These are phyloP conservation scores for Geranium brycei DNA, from an alignment of 345 rosid species.

Conservation along the genomic window DNA sequence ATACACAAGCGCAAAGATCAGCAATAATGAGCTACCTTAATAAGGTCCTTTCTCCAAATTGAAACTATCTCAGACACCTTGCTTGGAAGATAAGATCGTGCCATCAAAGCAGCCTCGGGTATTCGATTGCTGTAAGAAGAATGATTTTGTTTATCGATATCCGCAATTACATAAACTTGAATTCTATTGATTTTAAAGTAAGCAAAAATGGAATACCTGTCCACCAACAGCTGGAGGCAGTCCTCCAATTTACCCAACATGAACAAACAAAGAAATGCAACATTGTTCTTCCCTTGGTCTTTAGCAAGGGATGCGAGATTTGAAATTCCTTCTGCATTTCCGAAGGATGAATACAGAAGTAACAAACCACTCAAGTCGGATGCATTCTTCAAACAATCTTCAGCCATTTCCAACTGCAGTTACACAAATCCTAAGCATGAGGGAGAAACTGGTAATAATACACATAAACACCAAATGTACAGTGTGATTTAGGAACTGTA, in stretches of 20 bases:
- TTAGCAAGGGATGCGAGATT: conserved; percentile 75
- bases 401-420: conserved; percentile 93
- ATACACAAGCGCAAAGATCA: conserved; percentile 4
- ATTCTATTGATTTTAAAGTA: conserved; percentile 5
- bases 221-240: conserved; percentile 83
- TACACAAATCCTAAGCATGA: conserved; percentile 11
- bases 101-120: conserved; percentile 99
- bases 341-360: conserved; percentile 87
- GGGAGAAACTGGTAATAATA: background rate
- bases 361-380: conserved; percentile 93
- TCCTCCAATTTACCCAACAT: conserved; percentile 93
- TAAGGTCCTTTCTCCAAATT: conserved; percentile 93
- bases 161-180: conserved; percentile 3
- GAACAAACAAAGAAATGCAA: conserved; percentile 83
- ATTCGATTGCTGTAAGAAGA: conserved; percentile 71
- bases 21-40: conserved; percentile 42
- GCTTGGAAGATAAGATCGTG: conserved; percentile 96
- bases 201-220: conserved; percentile 41
- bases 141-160: conserved; percentile 10
- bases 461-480: too few relatives aligned
- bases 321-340: conserved; percentile 85
- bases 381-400: conserved; percentile 87
- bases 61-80: conserved; percentile 92
- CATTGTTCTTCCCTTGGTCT: conserved; percentile 97
- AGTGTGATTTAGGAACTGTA: background rate